These are phyloP conservation scores for Hyaloscypha finlandica DNA, from an alignment of 495 filamentous ascomycete genomes.

Conservation along the genomic window DNA sequence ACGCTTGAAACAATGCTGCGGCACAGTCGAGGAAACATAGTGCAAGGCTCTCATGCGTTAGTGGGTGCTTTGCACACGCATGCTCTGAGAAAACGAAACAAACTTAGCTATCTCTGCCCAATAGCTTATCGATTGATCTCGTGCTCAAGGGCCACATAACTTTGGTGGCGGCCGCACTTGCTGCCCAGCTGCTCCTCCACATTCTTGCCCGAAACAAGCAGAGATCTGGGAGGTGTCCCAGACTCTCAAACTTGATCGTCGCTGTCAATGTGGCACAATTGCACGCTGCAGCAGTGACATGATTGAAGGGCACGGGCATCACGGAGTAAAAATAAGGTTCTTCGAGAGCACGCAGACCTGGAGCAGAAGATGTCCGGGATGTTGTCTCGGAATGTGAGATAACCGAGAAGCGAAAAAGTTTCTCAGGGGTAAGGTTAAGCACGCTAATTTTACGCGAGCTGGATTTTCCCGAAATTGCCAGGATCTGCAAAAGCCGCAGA, in stretches of 20 bases:
- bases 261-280: conserved; percentile 6
- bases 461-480: background rate
- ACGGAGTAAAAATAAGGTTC: background rate
- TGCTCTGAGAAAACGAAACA: conserved; percentile 17
- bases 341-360: background rate
- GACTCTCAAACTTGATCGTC: background rate
- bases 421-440: background rate
- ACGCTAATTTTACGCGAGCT: too few species aligned
- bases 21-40: conserved; percentile 14
- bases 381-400: background rate
- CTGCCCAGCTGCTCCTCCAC: background rate
- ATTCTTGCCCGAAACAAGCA: conserved; percentile 10
- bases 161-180: conserved; percentile 21
- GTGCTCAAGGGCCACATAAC: background rate
- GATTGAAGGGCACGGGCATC: background rate
- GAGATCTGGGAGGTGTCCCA: background rate
- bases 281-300: background rate
- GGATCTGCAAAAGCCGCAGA: background rate
- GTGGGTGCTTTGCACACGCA: background rate
- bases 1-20: conserved; percentile 26
- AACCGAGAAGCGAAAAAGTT: background rate
- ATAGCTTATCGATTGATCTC: background rate
- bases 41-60: conserved; percentile 19
- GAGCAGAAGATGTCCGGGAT: conserved; percentile 8
- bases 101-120: background rate